Evolutionary conservation across 1,139 yeast genomes (phyloP), one percentile per base, ranked within the genome.

Genomic region (Geotrichum phurueaensis): DNA sequence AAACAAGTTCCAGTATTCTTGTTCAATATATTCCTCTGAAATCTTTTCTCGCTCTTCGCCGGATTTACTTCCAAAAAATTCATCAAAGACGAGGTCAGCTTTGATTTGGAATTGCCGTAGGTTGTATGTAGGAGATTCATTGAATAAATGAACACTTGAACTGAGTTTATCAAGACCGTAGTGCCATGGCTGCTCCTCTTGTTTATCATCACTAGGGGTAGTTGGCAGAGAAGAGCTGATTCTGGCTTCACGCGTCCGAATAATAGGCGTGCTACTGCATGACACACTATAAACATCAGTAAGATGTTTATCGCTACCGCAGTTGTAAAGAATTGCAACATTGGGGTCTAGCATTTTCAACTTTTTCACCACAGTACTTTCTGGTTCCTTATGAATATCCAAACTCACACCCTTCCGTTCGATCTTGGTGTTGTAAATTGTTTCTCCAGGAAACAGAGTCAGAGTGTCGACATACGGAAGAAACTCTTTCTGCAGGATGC

Each of bases 111-210:
- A 91, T 63, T 88, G 86, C 0, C 74, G 68, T 23, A 85, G 74
- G 0, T 86, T 78, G 69, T 87, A 89, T 60, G 81, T 78, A 39
- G 83, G 78, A 18, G 86, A 83, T 65, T 88, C 96, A 65, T 86
- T 89, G 70, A 89, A 89, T 3, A 64, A 63, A 2, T 25, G 51
- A 25, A 13, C 45, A 47, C 57, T 58, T 20, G 31, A 31, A 25
- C 27, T 31, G 2, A 57, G 50, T 20, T 49, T 51, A 18, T 29
- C 49, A 15, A 31, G 31, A 12, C 56, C 61, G 20, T 50, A 4
- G 23, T 59, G 61, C 59, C 59, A 56, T 18, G 23, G n/a, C 18
- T 7, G 22, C 20, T 39, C 47, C 3, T 39, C 20, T 39, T 39
- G 4, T 10, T n/a, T 39, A 15, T n/a, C 47, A 39, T 39, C 20